Conservation (phyloP, 1,284 basidiomycete genomes). For the Ustilago esculenta region DNA sequence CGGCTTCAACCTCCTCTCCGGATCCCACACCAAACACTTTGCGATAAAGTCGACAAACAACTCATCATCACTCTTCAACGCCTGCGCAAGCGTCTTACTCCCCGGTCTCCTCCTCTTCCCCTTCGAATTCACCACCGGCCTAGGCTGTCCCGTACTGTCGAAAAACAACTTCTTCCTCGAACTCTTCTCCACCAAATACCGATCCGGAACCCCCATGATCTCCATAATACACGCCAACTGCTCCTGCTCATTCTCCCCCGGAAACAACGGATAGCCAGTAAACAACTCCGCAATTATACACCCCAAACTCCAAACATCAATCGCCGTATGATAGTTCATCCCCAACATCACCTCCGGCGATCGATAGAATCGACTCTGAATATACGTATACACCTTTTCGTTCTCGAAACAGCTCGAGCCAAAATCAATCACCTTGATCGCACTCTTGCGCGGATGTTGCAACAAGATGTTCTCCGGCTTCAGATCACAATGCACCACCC, state of each 20-base stretch:
- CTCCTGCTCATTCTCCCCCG: constrained; percentile 95
- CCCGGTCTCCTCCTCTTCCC: constrained; percentile 89
- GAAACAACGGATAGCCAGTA: constrained; percentile 99
- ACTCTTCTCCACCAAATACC: constrained; percentile 91
- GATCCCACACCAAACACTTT: constrained; percentile 97
- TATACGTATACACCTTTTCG: constrained; percentile 98
- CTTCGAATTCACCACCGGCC: constrained; percentile 95
- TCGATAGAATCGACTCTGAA: constrained; percentile 95
- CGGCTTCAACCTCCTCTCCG: constrained; percentile 92
- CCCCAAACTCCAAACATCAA: constrained; percentile 97
- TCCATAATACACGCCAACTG: constrained; percentile 99
- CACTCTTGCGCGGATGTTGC: constrained; percentile 92
- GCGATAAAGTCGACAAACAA: constrained; percentile 77
- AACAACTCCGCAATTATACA: constrained; percentile 97
- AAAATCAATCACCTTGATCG: constrained; percentile 98
- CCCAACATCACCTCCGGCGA: constrained; percentile 77
- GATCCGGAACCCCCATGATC: constrained; percentile 92
- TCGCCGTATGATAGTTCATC: constrained; percentile 71
- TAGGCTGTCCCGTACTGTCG: constrained; percentile 89
- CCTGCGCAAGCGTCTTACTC: constrained; percentile 86
- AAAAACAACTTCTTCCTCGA: constrained; percentile 95
- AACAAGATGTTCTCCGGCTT: constrained; percentile 99
- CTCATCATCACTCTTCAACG: constrained; percentile 87
- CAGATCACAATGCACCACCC: constrained; percentile 98
- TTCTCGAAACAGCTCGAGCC: constrained; percentile 98